Percentiles rank a stretch among this genome's conserved stretches.
Conservation (phyloP, 2,329 filamentous ascomycete genomes). For the Fusarium sulawesiense region DNA sequence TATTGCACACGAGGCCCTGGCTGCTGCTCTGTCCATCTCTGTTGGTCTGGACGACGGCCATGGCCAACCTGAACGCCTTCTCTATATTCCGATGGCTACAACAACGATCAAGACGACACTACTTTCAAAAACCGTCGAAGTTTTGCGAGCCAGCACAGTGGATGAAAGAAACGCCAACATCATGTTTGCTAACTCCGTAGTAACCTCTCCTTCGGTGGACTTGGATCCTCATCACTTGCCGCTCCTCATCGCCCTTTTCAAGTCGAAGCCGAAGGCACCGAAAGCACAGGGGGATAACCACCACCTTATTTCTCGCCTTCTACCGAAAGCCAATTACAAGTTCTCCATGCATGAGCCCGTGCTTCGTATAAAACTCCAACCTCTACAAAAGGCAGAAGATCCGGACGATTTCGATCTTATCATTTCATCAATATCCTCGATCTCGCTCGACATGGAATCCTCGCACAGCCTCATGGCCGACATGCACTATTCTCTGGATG, state of each 20-base stretch:
- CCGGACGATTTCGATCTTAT: slow-evolving; percentile 92
- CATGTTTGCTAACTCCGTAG: slow-evolving; percentile 92
- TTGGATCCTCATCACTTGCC: slow-evolving; percentile 92
- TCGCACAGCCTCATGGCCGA: slow-evolving; percentile 90
- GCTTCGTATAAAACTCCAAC: slow-evolving; percentile 85
- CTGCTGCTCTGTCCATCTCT: slow-evolving; percentile 92
- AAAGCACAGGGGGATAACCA: slow-evolving; percentile 58
- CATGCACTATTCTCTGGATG: slow-evolving; percentile 85
- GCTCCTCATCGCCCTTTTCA: slow-evolving; percentile 80
- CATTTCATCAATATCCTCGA: slow-evolving; percentile 93
- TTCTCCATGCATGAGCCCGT: slow-evolving; percentile 98
- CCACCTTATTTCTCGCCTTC: slow-evolving; percentile 85
- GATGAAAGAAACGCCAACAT: slow-evolving; percentile 96
- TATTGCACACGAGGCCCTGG: slow-evolving; percentile 92
- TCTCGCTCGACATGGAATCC: slow-evolving; percentile 92
- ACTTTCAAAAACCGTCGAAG: slow-evolving; percentile 91
- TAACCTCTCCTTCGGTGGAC: slow-evolving; percentile 95
- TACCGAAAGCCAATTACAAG: slow-evolving; percentile 95
- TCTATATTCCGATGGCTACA: slow-evolving; percentile 97
- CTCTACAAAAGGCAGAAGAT: slow-evolving; percentile 72
- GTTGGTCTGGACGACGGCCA: slow-evolving; percentile 92
- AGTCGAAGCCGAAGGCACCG: slow-evolving; percentile 59
- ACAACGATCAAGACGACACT: slow-evolving; percentile 94
- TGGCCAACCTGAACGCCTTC: slow-evolving; percentile 83
- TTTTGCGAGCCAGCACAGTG: slow-evolving; percentile 75